Base-by-base conservation (phyloP, 371 early-diverging fungal species). In the Ordospora colligata region DNA sequence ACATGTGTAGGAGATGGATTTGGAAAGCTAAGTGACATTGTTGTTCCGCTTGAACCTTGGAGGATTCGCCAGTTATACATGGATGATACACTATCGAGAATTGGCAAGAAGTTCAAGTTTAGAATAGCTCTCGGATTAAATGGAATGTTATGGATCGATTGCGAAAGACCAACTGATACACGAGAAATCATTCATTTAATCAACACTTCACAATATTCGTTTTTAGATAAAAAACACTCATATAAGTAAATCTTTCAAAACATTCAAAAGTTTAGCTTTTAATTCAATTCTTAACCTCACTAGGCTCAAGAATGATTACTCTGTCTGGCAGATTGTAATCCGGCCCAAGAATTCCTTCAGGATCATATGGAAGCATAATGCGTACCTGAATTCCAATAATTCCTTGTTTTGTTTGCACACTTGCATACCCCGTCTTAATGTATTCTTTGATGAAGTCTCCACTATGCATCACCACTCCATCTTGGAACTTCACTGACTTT, bases 371-470 rank as follows among this genome's bases (percentile, higher is more conserved):
- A 78, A 93, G 88, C 96, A 97, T 99, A 85, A 99, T 97, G 90
- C 94, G 93, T 87, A 99, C 99, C 90, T 96, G 95, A 87, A 99
- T 91, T 87, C 99, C 99, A 74, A 99, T 88, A 69, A 97, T 95
- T 19, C 85, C 98, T 87, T 97, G 97, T 84, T 96, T 92, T 85
- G 97, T 89, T 79, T 95, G 88, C 81, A 97, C 96, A 90, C 93
- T 94, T 82, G 98, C 92, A 79, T 91, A 91, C 73, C 96, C 95
- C 66, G 88, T 88, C 87, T 93, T 94, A 82, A 99, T 94, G 87
- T 90, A 96, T 85, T 96, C 95, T 84, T 89, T 87, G 75, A 91
- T 90, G 84, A 96, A 94, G 85, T 94, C 91, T 87, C 99, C 99
- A 84, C 96, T 93, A 49, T 86, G 85, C 21, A 84, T 80, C 91